Conservation (phyloP, 2,329 filamentous ascomycete genomes). For the Nothophoma quercina region DNA sequence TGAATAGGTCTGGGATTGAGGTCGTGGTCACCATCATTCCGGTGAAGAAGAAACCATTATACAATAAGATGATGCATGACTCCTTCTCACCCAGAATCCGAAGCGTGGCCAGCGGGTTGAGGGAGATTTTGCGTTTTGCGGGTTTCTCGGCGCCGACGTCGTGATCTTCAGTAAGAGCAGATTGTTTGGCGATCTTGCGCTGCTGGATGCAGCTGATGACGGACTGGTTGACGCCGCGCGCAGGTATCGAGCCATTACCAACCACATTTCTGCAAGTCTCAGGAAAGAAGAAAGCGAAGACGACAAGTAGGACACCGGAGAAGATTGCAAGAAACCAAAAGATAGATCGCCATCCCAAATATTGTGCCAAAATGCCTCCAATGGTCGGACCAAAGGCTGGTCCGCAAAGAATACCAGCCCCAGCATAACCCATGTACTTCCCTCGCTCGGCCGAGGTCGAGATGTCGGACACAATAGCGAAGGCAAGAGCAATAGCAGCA, state of each 20-base stretch:
- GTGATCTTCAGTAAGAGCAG: neutral
- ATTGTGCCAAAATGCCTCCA: slow-evolving; percentile 40
- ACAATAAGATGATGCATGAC: slow-evolving; percentile 40
- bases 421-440: slow-evolving; percentile 73
- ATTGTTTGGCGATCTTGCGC: slow-evolving; percentile 27
- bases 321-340: slow-evolving; percentile 55
- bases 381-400: slow-evolving; percentile 47
- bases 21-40: slow-evolving; percentile 41
- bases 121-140: slow-evolving; percentile 28
- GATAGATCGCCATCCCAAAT: slow-evolving; percentile 49
- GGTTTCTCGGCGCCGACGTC: neutral
- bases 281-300: slow-evolving; percentile 50
- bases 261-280: slow-evolving; percentile 56
- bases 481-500: slow-evolving; percentile 64
- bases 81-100: slow-evolving; percentile 42
- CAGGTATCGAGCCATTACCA: slow-evolving; percentile 49
- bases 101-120: slow-evolving; percentile 39
- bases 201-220: slow-evolving; percentile 40
- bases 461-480: slow-evolving; percentile 76
- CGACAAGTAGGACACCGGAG: slow-evolving; percentile 45
- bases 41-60: slow-evolving; percentile 45
- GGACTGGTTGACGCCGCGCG: slow-evolving; percentile 42
- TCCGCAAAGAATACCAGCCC: slow-evolving; percentile 56
- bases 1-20: slow-evolving; percentile 37
- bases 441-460: slow-evolving; percentile 74